phyloP scores from a whole-genome alignment of 2,329 filamentous ascomycete species.

The Colletotrichum limetticola region DNA sequence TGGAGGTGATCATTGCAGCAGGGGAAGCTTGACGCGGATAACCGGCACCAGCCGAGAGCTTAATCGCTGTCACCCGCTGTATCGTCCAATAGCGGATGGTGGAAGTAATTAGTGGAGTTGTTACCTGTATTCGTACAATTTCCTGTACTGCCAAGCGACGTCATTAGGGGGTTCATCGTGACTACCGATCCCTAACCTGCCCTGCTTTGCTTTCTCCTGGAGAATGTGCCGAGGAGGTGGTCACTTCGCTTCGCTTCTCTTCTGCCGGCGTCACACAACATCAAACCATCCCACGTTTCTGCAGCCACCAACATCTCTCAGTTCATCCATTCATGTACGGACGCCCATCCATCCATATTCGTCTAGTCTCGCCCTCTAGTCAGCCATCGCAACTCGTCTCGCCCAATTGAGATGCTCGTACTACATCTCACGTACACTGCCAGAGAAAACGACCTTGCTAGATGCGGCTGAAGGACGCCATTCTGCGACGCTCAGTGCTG shows the following conservation, averaged over 20 bases:
- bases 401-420: neutral
- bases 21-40: slow-evolving; percentile 21
- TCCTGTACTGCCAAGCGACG: slow-evolving; percentile 15
- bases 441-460: neutral
- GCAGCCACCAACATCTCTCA: neutral
- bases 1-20: slow-evolving; percentile 1
- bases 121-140: neutral
- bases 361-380: neutral
- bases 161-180: slow-evolving; percentile 6
- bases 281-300: neutral
- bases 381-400: neutral
- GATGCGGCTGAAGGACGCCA: slow-evolving; percentile 21
- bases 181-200: neutral
- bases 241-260: neutral
- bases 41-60: slow-evolving; percentile 29
- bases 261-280: neutral
- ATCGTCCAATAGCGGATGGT: neutral
- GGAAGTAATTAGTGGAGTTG: slow-evolving; percentile 6
- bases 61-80: neutral
- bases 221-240: no score
- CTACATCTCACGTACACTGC: neutral
- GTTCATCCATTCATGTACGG: neutral
- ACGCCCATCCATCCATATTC: neutral
- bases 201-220: neutral
- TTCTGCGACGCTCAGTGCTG: slow-evolving; percentile 1